These are phyloP conservation scores for Pseudoturritis turrita DNA, from an alignment of 345 rosid genomes.

Conservation along the genomic window DNA sequence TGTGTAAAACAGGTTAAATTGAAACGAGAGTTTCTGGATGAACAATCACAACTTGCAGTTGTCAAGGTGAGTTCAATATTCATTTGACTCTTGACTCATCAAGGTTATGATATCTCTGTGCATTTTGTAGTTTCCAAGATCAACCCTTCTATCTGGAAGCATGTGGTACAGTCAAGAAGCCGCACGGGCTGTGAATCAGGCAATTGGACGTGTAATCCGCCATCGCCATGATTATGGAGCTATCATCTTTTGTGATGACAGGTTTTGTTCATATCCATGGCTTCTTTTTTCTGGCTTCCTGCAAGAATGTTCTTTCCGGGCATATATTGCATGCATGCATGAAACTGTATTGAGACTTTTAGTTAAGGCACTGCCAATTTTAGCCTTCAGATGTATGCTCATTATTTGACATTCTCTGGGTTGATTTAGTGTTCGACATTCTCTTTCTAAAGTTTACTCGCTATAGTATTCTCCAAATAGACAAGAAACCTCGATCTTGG, in stretches of 20 bases:
- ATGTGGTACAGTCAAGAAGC: constrained; percentile 95
- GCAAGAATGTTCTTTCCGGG: background rate
- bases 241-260: constrained; percentile 87
- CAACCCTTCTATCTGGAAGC: constrained; percentile 58
- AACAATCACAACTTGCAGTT: constrained; percentile 38
- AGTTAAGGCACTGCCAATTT: background rate
- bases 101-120: constrained; percentile 10
- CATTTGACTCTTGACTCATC: constrained; percentile 9
- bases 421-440: background rate
- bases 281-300: background rate
- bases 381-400: background rate
- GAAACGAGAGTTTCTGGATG: constrained; percentile 87
- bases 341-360: no score
- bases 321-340: background rate
- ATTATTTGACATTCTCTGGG: constrained; percentile 1
- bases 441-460: background rate
- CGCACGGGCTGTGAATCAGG: constrained; percentile 92
- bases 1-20: constrained; percentile 61
- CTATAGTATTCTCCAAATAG: background rate
- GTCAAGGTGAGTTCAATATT: constrained; percentile 39
- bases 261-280: constrained; percentile 38
- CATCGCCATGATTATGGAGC: constrained; percentile 94
- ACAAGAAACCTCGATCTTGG: constrained; percentile 3
- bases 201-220: constrained; percentile 95
- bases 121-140: constrained; percentile 30